phyloP scores from a whole-genome alignment of 768 basidiomycete species.

The Leucosporidium yakuticum region DNA sequence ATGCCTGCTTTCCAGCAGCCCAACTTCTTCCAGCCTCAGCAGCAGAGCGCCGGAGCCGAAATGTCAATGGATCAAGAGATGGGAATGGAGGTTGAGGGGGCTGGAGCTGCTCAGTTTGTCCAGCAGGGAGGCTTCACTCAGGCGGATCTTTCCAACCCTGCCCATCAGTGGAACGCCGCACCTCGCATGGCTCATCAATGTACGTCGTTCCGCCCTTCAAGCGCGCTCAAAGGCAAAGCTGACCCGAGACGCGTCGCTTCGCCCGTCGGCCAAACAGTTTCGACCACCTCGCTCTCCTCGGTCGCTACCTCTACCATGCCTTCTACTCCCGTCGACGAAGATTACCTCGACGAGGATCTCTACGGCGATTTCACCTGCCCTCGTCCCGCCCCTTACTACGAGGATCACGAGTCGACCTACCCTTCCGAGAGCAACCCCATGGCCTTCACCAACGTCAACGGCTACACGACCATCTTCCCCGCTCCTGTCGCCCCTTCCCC shows the following conservation, averaged over 20 bases:
- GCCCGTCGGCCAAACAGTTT: background rate
- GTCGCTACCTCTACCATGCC: background rate
- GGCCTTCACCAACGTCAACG: slow-evolving; percentile 32
- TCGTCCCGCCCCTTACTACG: background rate
- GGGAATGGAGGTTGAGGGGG: background rate
- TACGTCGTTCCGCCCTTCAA: too few relatives aligned
- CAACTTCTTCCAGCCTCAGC: background rate
- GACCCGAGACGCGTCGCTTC: too few relatives aligned
- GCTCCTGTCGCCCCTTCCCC: slow-evolving; percentile 16
- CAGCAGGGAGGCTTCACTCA: too few relatives aligned
- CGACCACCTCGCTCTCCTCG: background rate
- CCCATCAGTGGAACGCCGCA: background rate
- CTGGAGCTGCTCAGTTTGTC: background rate
- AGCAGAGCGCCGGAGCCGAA: background rate
- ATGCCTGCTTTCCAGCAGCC: background rate
- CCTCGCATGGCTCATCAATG: background rate
- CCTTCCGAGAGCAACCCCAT: slow-evolving; percentile 20
- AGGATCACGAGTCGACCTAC: slow-evolving; percentile 1
- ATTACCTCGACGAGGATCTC: background rate
- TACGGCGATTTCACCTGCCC: background rate
- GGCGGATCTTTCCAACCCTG: background rate
- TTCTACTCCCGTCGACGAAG: background rate
- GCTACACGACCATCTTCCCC: slow-evolving; percentile 16
- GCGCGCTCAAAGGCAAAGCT: too few relatives aligned
- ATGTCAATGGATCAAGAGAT: background rate